These are phyloP conservation scores for Aspergillus carlsbadensis DNA, from an alignment of 495 filamentous ascomycete genomes.

Conservation along the genomic window DNA sequence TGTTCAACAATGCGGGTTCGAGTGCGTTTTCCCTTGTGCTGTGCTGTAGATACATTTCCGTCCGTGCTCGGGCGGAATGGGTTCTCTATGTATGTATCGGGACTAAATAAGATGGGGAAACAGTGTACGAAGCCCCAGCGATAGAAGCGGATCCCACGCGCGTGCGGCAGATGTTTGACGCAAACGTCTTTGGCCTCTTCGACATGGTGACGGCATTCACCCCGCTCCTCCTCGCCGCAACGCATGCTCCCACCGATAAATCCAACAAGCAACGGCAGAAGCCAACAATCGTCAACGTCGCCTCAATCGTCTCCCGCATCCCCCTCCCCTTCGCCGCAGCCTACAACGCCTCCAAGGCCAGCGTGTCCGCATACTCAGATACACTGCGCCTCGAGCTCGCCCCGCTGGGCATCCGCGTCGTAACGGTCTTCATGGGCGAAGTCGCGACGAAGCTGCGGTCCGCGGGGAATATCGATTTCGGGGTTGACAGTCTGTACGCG, in stretches of 20 bases:
- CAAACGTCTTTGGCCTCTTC: neutral
- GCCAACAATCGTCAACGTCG: neutral
- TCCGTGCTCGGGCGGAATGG: too few species aligned
- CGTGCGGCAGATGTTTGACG: neutral
- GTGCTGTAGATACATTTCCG: too few species aligned
- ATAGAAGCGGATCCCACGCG: neutral
- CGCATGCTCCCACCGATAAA: too few species aligned
- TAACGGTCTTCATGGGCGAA: neutral
- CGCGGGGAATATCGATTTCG: neutral
- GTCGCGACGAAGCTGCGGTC: neutral
- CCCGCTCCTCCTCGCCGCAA: neutral
- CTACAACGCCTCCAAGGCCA: neutral
- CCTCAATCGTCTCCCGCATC: neutral
- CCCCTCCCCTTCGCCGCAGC: neutral
- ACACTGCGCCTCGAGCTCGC: neutral
- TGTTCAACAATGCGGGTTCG: neutral
- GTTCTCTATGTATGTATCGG: too few species aligned
- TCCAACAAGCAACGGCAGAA: neutral
- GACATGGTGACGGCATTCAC: neutral
- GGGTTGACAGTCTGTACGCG: neutral
- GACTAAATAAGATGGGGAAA: too few species aligned
- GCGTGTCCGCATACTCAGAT: neutral
- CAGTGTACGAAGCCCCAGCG: neutral
- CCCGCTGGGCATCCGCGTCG: neutral
- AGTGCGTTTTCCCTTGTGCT: neutral